phyloP scores from a whole-genome alignment of 2,329 filamentous ascomycete species.

The Trichophyton verrucosum region DNA sequence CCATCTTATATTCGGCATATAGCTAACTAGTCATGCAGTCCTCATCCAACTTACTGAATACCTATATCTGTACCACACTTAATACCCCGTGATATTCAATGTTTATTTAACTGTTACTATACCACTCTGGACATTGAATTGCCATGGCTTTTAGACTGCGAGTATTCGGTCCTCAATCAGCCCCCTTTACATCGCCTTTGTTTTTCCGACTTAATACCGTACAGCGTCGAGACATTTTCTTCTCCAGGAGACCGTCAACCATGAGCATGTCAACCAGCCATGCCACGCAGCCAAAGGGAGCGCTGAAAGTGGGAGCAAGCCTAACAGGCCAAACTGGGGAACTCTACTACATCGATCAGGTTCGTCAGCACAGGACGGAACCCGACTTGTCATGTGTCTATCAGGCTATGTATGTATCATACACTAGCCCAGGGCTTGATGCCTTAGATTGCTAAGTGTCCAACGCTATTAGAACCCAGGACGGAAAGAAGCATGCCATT shows the following conservation, averaged over 20 bases:
- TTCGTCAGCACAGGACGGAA: slow-evolving; percentile 8
- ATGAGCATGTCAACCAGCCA: background rate
- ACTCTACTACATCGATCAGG: slow-evolving; percentile 1
- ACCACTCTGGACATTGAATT: background rate
- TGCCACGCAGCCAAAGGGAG: background rate
- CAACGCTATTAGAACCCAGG: background rate
- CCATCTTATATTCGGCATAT: too few relatives aligned
- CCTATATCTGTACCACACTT: too few relatives aligned
- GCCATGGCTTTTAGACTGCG: background rate
- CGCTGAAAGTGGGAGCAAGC: background rate
- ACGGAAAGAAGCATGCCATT: background rate
- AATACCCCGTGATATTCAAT: too few relatives aligned
- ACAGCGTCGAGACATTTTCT: background rate
- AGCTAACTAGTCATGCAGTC: too few relatives aligned
- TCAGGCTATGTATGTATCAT: background rate
- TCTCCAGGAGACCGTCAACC: background rate
- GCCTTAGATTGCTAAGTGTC: background rate
- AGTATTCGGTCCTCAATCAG: background rate
- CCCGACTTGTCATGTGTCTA: slow-evolving; percentile 8
- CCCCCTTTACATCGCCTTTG: background rate
- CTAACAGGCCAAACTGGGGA: background rate
- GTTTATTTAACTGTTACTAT: background rate
- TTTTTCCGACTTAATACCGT: background rate
- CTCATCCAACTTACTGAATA: too few relatives aligned
- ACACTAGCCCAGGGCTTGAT: background rate